These are phyloP conservation scores for Sarcodon aspratus DNA, from an alignment of 768 basidiomycete genomes.

Conservation along the genomic window DNA sequence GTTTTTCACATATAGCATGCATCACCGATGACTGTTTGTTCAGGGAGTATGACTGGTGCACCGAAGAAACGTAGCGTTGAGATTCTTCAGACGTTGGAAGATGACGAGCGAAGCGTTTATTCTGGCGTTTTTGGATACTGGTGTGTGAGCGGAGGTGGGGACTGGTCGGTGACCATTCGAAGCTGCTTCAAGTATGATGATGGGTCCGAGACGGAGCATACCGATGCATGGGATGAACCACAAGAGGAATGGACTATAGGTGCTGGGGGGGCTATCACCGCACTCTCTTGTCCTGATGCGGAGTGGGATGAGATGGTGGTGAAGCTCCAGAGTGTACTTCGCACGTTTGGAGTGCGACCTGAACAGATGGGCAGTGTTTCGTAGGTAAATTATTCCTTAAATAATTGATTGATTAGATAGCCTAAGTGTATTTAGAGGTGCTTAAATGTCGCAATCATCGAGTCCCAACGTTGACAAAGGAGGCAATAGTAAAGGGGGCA, in stretches of 20 bases:
- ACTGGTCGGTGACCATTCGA: conserved; percentile 91
- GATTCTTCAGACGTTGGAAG: conserved; percentile 74
- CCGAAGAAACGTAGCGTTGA: conserved; percentile 93
- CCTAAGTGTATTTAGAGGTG: background rate
- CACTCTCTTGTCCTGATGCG: conserved; percentile 69
- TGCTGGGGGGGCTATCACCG: conserved; percentile 95
- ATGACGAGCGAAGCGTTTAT: conserved; percentile 63
- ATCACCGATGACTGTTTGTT: background rate
- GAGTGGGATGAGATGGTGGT: conserved; percentile 94
- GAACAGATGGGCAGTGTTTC: background rate
- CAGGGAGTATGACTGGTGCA: conserved; percentile 96
- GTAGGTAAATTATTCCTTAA: background rate
- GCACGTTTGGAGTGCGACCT: conserved; percentile 36
- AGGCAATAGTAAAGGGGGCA: background rate
- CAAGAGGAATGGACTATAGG: conserved; percentile 68
- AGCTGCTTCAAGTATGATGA: conserved; percentile 75
- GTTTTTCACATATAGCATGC: background rate
- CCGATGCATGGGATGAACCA: conserved; percentile 5
- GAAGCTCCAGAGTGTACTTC: conserved; percentile 75
- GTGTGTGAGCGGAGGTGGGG: conserved; percentile 78
- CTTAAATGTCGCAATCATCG: background rate
- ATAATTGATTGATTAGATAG: background rate
- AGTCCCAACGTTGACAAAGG: background rate
- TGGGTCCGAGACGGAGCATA: conserved; percentile 2
- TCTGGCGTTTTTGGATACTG: conserved; percentile 93